Evolutionary conservation across 306 rosid species (phyloP), one percentile per base, ranked within the genome.

Genomic region (Lagenaria siceraria): DNA sequence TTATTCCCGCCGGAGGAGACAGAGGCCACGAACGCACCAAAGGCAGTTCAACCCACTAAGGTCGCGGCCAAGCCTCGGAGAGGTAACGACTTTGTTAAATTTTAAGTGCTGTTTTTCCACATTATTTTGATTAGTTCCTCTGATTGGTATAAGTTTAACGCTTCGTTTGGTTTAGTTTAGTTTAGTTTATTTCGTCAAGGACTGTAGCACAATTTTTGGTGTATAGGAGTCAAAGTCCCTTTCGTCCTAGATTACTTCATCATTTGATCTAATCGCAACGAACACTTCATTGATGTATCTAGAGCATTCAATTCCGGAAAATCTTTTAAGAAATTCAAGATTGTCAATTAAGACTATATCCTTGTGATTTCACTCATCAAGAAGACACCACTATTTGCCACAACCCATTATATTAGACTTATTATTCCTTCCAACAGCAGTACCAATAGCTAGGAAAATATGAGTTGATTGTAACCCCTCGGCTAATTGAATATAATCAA

Each of bases 1-100:
- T 68, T 81, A 66, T 77, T 81, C 60, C 84, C 84, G 64, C 60
- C 75, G 56, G 83, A 80, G 49, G 77, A 70, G 56, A 21, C 21
- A 3, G 70, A 68, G 62, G 59, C 56, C 54, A 60, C 48, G 51
- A 18, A 66, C 51, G 51, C 33, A 24, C 56, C 80, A 10, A 76
- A 46, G 40, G 17, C 74, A 21, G 31, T 58, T 58, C 75, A 55
- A 35, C 80, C 66, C 19, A 62, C 59, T 25, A 81, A 81, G 60
- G 80, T 56, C 19, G 84, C 46, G 48, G 63, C 77, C 36, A 81
- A 81, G 48, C 73, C 84, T 74, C 63, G 78, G 35, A 66, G 84
- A 76, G 84, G 84, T 81, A 80, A 40, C 21, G 8, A 2, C 40
- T 66, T n/a, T 65, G 27, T 36, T n/a, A 36, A 36, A 19, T 18